Evolutionary conservation across 768 basidiomycete genomes (phyloP).

Genomic region (Phaeotremella fagi): DNA sequence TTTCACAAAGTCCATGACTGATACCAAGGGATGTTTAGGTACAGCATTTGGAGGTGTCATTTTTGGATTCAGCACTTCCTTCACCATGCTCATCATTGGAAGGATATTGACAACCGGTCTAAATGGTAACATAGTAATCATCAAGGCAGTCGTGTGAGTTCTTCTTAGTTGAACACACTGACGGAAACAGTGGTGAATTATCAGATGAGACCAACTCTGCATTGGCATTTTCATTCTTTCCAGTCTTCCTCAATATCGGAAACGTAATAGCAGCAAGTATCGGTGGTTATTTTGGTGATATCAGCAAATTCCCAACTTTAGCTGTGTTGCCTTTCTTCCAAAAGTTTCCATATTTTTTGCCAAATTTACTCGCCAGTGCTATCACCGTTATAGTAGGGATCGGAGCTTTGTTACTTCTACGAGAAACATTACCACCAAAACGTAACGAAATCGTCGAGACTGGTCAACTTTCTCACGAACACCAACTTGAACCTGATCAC

Average conservation of each 20-base stretch:
- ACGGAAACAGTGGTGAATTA: slow-evolving; percentile 26
- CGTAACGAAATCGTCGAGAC: too few relatives aligned
- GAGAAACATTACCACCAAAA: slow-evolving; percentile 31
- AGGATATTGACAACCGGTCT: slow-evolving; percentile 24
- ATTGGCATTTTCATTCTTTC: slow-evolving; percentile 37
- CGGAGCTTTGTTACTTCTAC: slow-evolving; percentile 21
- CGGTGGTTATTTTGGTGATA: slow-evolving; percentile 15
- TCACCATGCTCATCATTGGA: slow-evolving; percentile 23
- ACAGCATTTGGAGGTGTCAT: slow-evolving; percentile 24
- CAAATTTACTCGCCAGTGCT: slow-evolving; percentile 24
- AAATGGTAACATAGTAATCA: slow-evolving; percentile 36
- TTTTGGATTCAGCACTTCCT: slow-evolving; percentile 33
- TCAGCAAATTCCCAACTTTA: slow-evolving; percentile 9
- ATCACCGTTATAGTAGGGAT: slow-evolving; percentile 24
- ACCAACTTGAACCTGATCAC: not conserved
- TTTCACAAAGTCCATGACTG: not conserved
- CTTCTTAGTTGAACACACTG: not conserved
- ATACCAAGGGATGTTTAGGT: slow-evolving; percentile 29
- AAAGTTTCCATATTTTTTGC: slow-evolving; percentile 30
- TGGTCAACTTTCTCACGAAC: not conserved
- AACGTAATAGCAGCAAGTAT: slow-evolving; percentile 31
- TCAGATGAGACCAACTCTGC: slow-evolving; percentile 38
- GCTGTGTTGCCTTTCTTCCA: slow-evolving; percentile 24
- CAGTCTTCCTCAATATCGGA: slow-evolving; percentile 30
- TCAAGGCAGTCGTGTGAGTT: slow-evolving; percentile 36